A percentile compares a stretch with the other conserved stretches of the same genome.
These are phyloP conservation scores for Emergomyces africanus DNA, from an alignment of 2,329 filamentous ascomycete species.

Conservation along the genomic window DNA sequence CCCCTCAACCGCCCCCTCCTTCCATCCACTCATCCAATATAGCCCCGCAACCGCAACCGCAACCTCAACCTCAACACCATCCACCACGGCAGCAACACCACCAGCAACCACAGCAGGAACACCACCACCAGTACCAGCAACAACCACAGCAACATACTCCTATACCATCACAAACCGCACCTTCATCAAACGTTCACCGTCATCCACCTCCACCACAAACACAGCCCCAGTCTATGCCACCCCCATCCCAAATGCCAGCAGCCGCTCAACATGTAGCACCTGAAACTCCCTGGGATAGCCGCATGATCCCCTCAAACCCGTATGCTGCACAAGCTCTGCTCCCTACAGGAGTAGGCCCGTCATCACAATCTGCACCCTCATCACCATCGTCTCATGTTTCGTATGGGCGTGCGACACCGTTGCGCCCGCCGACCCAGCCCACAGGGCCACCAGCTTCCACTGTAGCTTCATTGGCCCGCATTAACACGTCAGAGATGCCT, in stretches of 20 bases:
- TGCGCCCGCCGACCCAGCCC: slow-evolving; percentile 11
- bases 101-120: slow-evolving; percentile 32
- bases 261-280: slow-evolving; percentile 12
- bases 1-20: background rate
- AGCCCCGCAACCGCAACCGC: background rate
- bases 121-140: slow-evolving; percentile 20
- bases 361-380: background rate
- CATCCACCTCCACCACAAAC: slow-evolving; percentile 5
- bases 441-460: slow-evolving; percentile 13
- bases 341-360: background rate
- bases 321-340: slow-evolving; percentile 17
- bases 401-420: background rate
- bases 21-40: background rate
- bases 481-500: slow-evolving; percentile 33
- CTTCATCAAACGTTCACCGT: slow-evolving; percentile 8
- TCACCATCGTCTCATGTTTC: background rate
- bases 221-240: slow-evolving; percentile 8
- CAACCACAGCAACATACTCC: slow-evolving; percentile 16
- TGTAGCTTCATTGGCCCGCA: slow-evolving; percentile 11
- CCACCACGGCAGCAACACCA: slow-evolving; percentile 17
- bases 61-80: background rate
- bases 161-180: background rate
- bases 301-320: slow-evolving; percentile 24
- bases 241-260: slow-evolving; percentile 13
- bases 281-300: slow-evolving; percentile 19